Conservation (phyloP, 257 asterid genomes). For the Cynanchum wilfordii region DNA sequence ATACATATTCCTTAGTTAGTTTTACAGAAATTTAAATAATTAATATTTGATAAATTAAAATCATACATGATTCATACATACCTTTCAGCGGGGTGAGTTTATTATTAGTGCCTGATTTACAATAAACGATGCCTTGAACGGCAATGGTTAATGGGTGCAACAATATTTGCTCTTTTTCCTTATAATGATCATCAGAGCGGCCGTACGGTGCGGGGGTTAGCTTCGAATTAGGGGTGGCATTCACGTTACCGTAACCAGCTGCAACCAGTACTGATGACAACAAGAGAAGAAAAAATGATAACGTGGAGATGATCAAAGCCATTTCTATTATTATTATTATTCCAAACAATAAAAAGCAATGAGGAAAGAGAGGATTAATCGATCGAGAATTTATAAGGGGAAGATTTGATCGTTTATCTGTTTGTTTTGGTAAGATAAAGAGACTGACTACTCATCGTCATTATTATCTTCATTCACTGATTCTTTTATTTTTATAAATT, state of each 20-base stretch:
- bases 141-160: constrained; percentile 28
- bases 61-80: constrained; percentile 10
- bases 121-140: constrained; percentile 48
- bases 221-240: constrained; percentile 22
- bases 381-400: not conserved
- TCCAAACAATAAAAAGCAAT: not conserved
- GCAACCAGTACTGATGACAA: not conserved
- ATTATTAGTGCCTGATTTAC: constrained; percentile 32
- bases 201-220: not conserved
- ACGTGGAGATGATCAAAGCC: constrained; percentile 1
- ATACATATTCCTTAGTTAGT: no score
- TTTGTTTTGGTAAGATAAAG: no score
- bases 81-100: constrained; percentile 48
- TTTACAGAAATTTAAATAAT: no score
- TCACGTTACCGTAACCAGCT: constrained; percentile 2
- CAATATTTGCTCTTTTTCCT: not conserved
- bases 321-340: not conserved
- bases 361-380: not conserved
- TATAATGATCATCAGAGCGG: no score
- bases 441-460: no score
- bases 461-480: no score
- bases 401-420: no score
- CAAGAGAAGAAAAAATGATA: not conserved
- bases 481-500: no score
- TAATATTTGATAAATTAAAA: no score